Conservation (phyloP, 2,329 filamentous ascomycete species). For the Scytalidium sp. region DNA sequence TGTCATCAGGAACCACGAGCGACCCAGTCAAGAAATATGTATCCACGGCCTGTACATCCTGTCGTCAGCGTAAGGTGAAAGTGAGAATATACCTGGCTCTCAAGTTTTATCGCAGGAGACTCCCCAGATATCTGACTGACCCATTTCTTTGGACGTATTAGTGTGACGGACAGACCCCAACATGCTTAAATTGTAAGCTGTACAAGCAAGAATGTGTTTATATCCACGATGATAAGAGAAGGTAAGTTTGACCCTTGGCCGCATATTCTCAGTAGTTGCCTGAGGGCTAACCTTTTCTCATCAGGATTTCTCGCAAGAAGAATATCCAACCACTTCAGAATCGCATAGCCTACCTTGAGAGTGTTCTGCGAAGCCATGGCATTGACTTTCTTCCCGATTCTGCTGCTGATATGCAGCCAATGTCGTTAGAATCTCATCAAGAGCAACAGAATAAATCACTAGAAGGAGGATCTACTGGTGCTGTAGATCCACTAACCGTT, state of each 20-base stretch:
- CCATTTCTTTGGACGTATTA: neutral
- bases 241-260: neutral
- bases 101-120: neutral
- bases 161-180: constrained; percentile 2
- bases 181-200: constrained; percentile 2
- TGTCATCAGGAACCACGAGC: neutral
- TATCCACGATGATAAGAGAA: neutral
- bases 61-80: constrained; percentile 3
- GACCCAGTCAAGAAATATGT: neutral
- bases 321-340: neutral
- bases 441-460: neutral
- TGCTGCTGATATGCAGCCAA: neutral
- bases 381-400: constrained; percentile 1
- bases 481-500: neutral
- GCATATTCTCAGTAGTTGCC: neutral
- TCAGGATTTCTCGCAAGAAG: constrained; percentile 3
- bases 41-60: constrained; percentile 2
- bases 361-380: constrained; percentile 1
- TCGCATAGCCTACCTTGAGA: constrained; percentile 2
- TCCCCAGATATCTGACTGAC: neutral
- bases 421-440: neutral
- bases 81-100: neutral
- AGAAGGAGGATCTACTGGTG: neutral
- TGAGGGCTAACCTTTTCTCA: neutral
- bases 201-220: constrained; percentile 3